phyloP scores from a whole-genome alignment of 2,329 filamentous ascomycete genomes.

The Aspergillus clavatus region DNA sequence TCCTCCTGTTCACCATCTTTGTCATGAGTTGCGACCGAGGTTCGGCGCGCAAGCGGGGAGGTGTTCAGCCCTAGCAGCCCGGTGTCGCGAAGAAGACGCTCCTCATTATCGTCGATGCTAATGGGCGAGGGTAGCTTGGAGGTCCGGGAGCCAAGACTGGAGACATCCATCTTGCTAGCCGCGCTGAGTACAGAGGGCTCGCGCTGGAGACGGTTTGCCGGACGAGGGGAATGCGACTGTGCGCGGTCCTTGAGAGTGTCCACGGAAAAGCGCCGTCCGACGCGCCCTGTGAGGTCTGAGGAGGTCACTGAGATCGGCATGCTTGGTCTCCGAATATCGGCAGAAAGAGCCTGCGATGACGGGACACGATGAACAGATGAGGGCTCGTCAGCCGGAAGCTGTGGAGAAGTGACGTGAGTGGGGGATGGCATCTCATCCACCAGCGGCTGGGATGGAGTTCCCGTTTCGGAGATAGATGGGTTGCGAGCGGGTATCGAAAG shows the following conservation, averaged over 20 bases:
- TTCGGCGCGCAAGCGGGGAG: conserved; percentile 40
- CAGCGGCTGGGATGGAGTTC: neutral
- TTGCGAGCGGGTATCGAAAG: conserved; percentile 15
- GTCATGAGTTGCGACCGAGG: conserved; percentile 39
- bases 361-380: conserved; percentile 17
- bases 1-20: conserved; percentile 41
- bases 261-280: conserved; percentile 26
- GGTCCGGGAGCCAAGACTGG: conserved; percentile 30
- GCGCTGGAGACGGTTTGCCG: conserved; percentile 28
- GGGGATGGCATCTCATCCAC: conserved; percentile 12
- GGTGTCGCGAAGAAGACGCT: conserved; percentile 62
- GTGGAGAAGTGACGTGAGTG: conserved; percentile 7
- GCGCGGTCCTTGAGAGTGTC: conserved; percentile 25
- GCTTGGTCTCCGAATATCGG: conserved; percentile 30
- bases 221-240: conserved; percentile 22
- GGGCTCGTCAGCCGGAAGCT: conserved; percentile 11
- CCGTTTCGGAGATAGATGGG: conserved; percentile 14
- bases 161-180: conserved; percentile 33
- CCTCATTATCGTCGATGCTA: conserved; percentile 60
- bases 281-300: conserved; percentile 22
- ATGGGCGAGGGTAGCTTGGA: conserved; percentile 33
- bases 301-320: conserved; percentile 30
- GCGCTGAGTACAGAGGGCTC: conserved; percentile 38
- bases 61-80: conserved; percentile 55
- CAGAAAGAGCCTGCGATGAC: conserved; percentile 18